These are phyloP conservation scores for Fusarium sp. DNA, from an alignment of 2,329 filamentous ascomycete species.

Conservation along the genomic window DNA sequence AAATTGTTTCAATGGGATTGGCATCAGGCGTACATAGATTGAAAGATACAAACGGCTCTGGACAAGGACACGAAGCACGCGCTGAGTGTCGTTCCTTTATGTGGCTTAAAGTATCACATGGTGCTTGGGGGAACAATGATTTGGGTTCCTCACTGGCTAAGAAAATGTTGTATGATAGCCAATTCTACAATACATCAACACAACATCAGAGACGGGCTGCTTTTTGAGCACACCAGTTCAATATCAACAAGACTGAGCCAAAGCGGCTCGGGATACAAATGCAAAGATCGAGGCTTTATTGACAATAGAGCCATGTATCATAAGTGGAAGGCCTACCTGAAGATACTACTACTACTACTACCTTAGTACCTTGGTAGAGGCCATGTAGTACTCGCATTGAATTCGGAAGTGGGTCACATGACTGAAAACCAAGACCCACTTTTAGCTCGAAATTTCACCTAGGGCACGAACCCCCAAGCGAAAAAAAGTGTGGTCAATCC, in stretches of 20 bases:
- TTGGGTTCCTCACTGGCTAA: slow-evolving; percentile 33
- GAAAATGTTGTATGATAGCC: slow-evolving; percentile 21
- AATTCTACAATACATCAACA: neutral
- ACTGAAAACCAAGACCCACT: neutral
- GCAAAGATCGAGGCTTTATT: neutral
- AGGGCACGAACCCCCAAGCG: slow-evolving; percentile 51
- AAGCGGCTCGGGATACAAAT: neutral
- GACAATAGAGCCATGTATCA: neutral
- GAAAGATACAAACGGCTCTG: slow-evolving; percentile 11
- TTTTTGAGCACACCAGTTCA: neutral
- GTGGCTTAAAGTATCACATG: slow-evolving; percentile 12
- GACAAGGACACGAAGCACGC: slow-evolving; percentile 33
- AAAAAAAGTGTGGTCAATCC: slow-evolving; percentile 43
- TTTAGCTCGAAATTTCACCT: slow-evolving; percentile 25
- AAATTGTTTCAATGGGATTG: slow-evolving; percentile 31
- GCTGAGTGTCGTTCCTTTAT: slow-evolving; percentile 35
- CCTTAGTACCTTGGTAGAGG: no score
- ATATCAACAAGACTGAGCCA: neutral
- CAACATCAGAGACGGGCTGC: neutral
- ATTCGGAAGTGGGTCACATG: neutral
- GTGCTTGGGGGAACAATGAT: slow-evolving; percentile 36
- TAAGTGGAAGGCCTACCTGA: neutral
- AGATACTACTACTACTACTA: no score
- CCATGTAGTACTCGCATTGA: neutral
- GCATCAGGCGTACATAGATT: slow-evolving; percentile 41